These are phyloP conservation scores for Yamadazyma aaseri DNA, from an alignment of 1,139 yeast genomes.

Conservation along the genomic window DNA sequence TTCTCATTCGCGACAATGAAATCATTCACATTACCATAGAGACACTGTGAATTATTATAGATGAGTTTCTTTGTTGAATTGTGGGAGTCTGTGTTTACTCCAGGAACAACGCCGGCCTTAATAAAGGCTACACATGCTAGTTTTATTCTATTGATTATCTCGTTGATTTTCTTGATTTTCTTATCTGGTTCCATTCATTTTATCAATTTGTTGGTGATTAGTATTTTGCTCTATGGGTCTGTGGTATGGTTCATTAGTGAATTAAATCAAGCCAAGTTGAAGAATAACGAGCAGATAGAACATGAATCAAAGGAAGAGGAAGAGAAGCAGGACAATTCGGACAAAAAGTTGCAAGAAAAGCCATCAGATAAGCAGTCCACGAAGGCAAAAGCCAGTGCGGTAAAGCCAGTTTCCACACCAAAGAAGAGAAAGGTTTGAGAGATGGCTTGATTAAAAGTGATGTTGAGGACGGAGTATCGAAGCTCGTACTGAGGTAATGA, in stretches of 20 bases:
- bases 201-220: constrained; percentile 66
- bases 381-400: constrained; percentile 2
- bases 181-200: constrained; percentile 76
- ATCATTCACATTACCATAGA: neutral
- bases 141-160: constrained; percentile 30
- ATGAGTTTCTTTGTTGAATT: constrained; percentile 59
- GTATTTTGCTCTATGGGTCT: constrained; percentile 70
- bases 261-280: constrained; percentile 50
- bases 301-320: constrained; percentile 10
- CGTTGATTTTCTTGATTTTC: constrained; percentile 58
- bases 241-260: constrained; percentile 88
- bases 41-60: no score
- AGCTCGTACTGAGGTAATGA: no score
- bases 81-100: constrained; percentile 92
- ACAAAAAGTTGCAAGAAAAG: constrained; percentile 1
- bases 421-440: constrained; percentile 17
- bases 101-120: constrained; percentile 89
- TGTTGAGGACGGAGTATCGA: no score
- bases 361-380: neutral
- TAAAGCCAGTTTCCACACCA: constrained; percentile 9
- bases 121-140: constrained; percentile 57
- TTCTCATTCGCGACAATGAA: constrained; percentile 1
- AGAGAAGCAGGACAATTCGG: constrained; percentile 2
- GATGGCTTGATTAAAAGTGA: no score
- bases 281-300: constrained; percentile 20